Evolutionary conservation across 805 yeast genomes (phyloP), one percentile per base, ranked within the genome.

Genomic region (Metschnikowia arizonensis): DNA sequence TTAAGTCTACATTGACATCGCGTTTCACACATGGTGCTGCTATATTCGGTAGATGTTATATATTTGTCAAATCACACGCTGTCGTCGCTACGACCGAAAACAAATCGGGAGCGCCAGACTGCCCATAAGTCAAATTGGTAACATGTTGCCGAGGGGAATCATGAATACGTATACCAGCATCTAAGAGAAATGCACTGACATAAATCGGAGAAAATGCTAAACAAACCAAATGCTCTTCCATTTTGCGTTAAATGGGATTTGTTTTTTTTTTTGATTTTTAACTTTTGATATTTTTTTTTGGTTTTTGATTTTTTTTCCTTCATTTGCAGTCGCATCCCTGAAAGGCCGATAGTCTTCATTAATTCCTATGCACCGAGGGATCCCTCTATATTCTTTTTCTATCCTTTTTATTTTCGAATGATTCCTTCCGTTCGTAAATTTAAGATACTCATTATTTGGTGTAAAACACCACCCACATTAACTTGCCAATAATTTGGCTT

Each of bases 51-150:
- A 7, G 7, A 12, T 15, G 30, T 17, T 36, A 19, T 12, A 6
- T 21, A 17, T n/a, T 26, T 18, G 21, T 17, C 25, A 12, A 26
- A n/a, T 26, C 18, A 12, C 28, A 28, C 36, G 37, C 34, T 28
- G 34, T 37, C 40, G 53, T 50, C 53, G 53, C 53, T 41, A 32
- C 53, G 36, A 45, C 48, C 44, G 40, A n/a, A 21, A 23, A 14
- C 4, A 5, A 19, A 10, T 37, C 40, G 19, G 40, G 40, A 37
- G 40, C 40, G 40, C 40, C 40, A 26, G 26, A 18, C 33, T 8
- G 29, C 38, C 29, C 38, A 23, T 14, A 10, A 17, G 19, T 10
- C 23, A 28, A n/a, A 14, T 23, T 11, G n/a, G 19, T 15, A 34
- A 24, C 38, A 34, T 14, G 3, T 14, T 21, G 7, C 26, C 24